Conservation (phyloP, 2,329 filamentous ascomycete species). For the Emmonsia crescens region DNA sequence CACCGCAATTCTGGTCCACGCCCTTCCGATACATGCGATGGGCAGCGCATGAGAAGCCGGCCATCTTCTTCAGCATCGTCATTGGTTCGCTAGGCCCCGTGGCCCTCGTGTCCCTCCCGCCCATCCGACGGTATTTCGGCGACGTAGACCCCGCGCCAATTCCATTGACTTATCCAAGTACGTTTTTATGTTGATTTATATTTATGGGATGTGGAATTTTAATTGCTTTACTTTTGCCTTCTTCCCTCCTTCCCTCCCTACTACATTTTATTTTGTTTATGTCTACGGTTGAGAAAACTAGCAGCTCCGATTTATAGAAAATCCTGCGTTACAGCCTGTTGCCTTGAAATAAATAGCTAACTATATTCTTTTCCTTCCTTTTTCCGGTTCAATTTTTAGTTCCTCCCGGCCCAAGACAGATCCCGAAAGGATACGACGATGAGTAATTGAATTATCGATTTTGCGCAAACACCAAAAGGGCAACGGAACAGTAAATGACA, state of each 20-base stretch:
- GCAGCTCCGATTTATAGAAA: not conserved
- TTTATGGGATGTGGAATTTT: not conserved
- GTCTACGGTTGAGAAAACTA: not conserved
- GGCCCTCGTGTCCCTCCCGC: constrained; percentile 59
- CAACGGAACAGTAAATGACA: not conserved
- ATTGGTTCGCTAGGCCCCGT: constrained; percentile 65
- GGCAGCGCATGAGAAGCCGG: constrained; percentile 78
- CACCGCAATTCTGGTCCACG: constrained; percentile 70
- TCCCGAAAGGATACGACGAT: constrained; percentile 39
- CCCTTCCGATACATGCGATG: constrained; percentile 81
- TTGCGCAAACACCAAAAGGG: not conserved
- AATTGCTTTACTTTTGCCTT: not conserved
- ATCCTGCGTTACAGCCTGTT: not conserved
- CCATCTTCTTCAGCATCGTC: constrained; percentile 77
- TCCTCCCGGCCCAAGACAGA: constrained; percentile 35
- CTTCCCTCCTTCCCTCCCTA: not conserved
- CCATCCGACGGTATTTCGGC: constrained; percentile 60
- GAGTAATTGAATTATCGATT: constrained; percentile 17
- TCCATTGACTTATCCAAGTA: constrained; percentile 88
- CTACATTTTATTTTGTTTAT: not conserved
- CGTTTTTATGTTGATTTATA: constrained; percentile 31
- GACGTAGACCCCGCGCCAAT: constrained; percentile 62
- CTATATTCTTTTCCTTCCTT: not conserved
- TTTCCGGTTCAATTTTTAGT: constrained; percentile 21
- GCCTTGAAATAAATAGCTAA: not conserved